Conservation (phyloP, 768 basidiomycete species). For the Serendipita sp. region DNA sequence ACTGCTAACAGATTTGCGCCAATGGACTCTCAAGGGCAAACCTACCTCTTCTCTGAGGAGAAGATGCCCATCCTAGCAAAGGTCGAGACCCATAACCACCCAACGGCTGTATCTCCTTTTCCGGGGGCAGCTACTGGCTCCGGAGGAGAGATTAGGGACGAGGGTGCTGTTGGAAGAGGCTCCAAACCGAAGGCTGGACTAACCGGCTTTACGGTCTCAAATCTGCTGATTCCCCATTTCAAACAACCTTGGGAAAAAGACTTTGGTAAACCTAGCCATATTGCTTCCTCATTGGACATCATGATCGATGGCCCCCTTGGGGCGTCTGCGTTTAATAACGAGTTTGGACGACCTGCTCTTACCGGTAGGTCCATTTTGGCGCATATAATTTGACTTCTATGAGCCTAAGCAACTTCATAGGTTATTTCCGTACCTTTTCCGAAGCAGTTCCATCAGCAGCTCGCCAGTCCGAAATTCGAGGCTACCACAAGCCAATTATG, state of each 20-base stretch:
- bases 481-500: conserved; percentile 99
- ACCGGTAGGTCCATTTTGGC: conserved; percentile 29
- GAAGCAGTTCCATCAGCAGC: conserved; percentile 47
- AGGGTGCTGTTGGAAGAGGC: conserved; percentile 88
- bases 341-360: conserved; percentile 88
- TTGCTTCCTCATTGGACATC: conserved; percentile 86
- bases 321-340: conserved; percentile 93
- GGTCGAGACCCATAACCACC: conserved; percentile 98
- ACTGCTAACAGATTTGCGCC: conserved; percentile 48
- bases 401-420: neutral
- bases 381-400: neutral
- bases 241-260: conserved; percentile 93
- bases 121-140: conserved; percentile 98
- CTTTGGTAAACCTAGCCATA: conserved; percentile 78
- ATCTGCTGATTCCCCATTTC: conserved; percentile 81
- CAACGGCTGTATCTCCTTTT: conserved; percentile 94
- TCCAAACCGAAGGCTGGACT: conserved; percentile 95
- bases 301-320: conserved; percentile 95
- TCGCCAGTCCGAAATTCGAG: conserved; percentile 48
- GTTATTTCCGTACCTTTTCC: conserved; percentile 85
- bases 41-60: conserved; percentile 48
- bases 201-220: conserved; percentile 82
- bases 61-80: conserved; percentile 84
- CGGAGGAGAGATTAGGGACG: conserved; percentile 95
- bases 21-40: conserved; percentile 14